Base-by-base conservation (phyloP, 352 stramenopile genomes). In the Globisporangium okanoganense region DNA sequence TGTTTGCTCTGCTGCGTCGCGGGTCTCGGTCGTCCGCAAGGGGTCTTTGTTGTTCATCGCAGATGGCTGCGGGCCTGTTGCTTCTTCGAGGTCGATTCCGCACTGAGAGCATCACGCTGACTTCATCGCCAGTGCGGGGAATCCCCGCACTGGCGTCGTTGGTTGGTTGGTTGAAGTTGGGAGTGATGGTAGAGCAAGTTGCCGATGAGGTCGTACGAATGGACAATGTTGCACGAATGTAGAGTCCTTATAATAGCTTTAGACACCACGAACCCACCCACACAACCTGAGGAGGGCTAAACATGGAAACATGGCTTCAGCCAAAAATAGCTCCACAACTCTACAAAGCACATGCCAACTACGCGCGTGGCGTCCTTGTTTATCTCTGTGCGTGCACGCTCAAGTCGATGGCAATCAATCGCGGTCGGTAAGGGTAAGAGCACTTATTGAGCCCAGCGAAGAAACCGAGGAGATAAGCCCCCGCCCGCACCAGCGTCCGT, bases 1-100 rank as follows among this genome's bases (percentile, higher is more conserved):
- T n/a, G n/a, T n/a, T n/a, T n/a, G n/a, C n/a, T n/a, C 56, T 75
- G 65, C 25, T 53, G 61, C 47, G 72, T 65, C 65, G 72, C n/a
- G n/a, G n/a, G n/a, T n/a, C n/a, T n/a, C n/a, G n/a, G n/a, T n/a
- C n/a, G n/a, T n/a, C n/a, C n/a, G n/a, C n/a, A n/a, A n/a, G n/a
- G n/a, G n/a, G n/a, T n/a, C n/a, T n/a, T n/a, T n/a, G n/a, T 75
- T 20, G 47, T 54, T 33, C 53, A 6, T 44, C 20, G 25, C 6
- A 38, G 25, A 2, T 18, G 16, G 25, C 12, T 36, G 9, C 10
- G 27, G 47, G 27, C 12, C 18, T 41, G 29, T 56, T 25, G 12
- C n/a, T 45, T 40, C 41, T 40, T n/a, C 16, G 9, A 13, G 8
- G 50, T 31, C n/a, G 50, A 56, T 56, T 56, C 50, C 50, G 33